Base-by-base conservation (phyloP, 2,329 filamentous ascomycete species). In the Trichoderma oligosporum region DNA sequence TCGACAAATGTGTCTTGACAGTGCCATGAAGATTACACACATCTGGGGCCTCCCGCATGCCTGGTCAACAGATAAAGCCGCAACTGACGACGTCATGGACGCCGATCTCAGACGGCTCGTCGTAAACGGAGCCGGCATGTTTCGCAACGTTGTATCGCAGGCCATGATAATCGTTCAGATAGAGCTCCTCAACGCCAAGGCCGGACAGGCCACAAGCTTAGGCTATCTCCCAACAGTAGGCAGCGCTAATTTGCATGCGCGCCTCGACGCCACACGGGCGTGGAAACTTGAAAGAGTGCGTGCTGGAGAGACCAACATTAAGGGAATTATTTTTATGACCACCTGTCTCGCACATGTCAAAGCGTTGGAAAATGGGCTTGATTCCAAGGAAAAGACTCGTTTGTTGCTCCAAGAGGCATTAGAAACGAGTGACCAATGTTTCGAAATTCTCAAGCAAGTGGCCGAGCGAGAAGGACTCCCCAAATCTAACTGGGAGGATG, bases 1-100 rank as follows among this genome's bases (percentile, higher is more conserved):
- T 0, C 74, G 78, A 18, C 80, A 81, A 58, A 74, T 80, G 48
- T 74, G 72, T 39, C 70, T 79, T 8, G 77, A 80, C 62, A 71
- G 70, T 8, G 71, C 71, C 0, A 64, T 74, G 46, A 73, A 72
- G 56, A 63, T 73, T 7, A 63, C 67, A 1, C 66, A 70, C 46
- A 67, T 73, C 8, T 70, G 66, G 59, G 63, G 64, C 3, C 63
- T 73, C 12, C 64, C 67, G 0, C 61, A 58, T 20, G 66, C 61
- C 66, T 2, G 62, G 59, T 14, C 63, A 54, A 14, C 47, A 56
- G 3, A 59, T 46, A 2, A 60, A 53, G 0, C 60, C 55, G 4
- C 59, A 61, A 62, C 62, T 4, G 58, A 60, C 3, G 42, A 52
- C n/a, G 31, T 35, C 6, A 53, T 53, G 46, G 57, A 59, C 7